These are phyloP conservation scores for Lactarius trivialis DNA, from an alignment of 768 basidiomycete genomes.

Conservation along the genomic window DNA sequence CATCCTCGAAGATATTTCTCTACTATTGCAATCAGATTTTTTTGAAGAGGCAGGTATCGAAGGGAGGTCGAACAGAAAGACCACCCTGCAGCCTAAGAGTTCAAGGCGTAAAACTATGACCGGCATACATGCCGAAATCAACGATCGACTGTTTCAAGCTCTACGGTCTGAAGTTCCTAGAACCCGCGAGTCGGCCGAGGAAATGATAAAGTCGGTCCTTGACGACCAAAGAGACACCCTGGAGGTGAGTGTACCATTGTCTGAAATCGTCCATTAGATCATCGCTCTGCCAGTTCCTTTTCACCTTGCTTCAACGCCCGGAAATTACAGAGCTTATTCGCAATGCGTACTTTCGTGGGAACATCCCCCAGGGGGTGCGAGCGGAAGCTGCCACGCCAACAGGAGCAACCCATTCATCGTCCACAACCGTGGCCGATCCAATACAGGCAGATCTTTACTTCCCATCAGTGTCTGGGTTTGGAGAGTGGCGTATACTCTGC, in stretches of 20 bases:
- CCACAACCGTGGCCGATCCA: not conserved
- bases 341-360: conserved; percentile 7
- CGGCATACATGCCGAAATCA: not conserved
- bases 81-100: not conserved
- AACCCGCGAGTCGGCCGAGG: not conserved
- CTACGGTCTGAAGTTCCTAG: conserved; percentile 1
- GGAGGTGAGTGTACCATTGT: not conserved
- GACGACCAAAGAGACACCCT: not conserved
- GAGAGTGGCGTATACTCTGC: conserved; percentile 15
- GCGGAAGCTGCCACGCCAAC: not conserved
- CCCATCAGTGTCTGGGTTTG: conserved; percentile 2
- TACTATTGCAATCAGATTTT: not conserved
- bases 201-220: not conserved
- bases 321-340: not conserved
- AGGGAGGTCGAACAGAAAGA: not conserved
- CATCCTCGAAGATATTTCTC: conserved; percentile 1
- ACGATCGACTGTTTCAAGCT: not conserved
- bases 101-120: not conserved
- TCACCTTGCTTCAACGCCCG: not conserved
- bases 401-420: not conserved
- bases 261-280: not conserved
- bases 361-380: not conserved
- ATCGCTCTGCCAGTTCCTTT: not conserved
- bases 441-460: conserved; percentile 15
- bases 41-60: not conserved